A percentile compares a stretch with the other conserved stretches of the same genome.
Conservation (phyloP, 2,329 filamentous ascomycete genomes). For the Hypomyces perniciosus region DNA sequence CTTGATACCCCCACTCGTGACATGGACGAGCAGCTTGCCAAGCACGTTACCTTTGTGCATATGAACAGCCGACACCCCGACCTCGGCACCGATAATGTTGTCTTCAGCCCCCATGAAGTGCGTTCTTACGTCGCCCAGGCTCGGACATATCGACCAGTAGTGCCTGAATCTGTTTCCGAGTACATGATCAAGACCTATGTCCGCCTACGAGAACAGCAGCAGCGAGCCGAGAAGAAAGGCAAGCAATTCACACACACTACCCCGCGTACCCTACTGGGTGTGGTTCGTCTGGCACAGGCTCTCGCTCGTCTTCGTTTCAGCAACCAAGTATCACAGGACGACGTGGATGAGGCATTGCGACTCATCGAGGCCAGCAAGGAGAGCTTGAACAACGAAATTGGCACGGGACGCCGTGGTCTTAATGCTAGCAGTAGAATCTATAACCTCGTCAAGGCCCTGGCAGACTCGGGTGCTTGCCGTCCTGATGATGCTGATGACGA, state of each 20-base stretch:
- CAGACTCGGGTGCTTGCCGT: slow-evolving; percentile 78
- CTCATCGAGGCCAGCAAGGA: slow-evolving; percentile 92
- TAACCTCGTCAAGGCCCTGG: slow-evolving; percentile 83
- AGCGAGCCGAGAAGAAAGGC: slow-evolving; percentile 82
- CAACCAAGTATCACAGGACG: slow-evolving; percentile 76
- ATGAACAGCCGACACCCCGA: slow-evolving; percentile 95
- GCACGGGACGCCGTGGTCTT: slow-evolving; percentile 56
- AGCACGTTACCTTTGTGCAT: slow-evolving; percentile 93
- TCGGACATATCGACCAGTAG: slow-evolving; percentile 77
- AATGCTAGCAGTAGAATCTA: slow-evolving; percentile 89
- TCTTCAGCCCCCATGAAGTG: slow-evolving; percentile 89
- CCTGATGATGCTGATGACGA: slow-evolving; percentile 59
- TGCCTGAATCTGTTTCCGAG: slow-evolving; percentile 80
- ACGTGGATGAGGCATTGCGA: slow-evolving; percentile 90
- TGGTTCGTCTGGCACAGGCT: slow-evolving; percentile 89
- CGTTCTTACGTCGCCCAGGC: slow-evolving; percentile 94
- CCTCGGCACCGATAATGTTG: slow-evolving; percentile 50
- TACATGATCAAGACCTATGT: slow-evolving; percentile 98
- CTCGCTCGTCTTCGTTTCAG: slow-evolving; percentile 88
- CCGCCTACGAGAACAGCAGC: slow-evolving; percentile 84
- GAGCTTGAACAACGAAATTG: slow-evolving; percentile 69
- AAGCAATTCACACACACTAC: slow-evolving; percentile 93
- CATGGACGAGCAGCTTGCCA: slow-evolving; percentile 84
- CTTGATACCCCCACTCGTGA: slow-evolving; percentile 91
- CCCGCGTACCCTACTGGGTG: slow-evolving; percentile 84